phyloP scores from a whole-genome alignment of 2,329 filamentous ascomycete species.

The Moelleriella libera region DNA sequence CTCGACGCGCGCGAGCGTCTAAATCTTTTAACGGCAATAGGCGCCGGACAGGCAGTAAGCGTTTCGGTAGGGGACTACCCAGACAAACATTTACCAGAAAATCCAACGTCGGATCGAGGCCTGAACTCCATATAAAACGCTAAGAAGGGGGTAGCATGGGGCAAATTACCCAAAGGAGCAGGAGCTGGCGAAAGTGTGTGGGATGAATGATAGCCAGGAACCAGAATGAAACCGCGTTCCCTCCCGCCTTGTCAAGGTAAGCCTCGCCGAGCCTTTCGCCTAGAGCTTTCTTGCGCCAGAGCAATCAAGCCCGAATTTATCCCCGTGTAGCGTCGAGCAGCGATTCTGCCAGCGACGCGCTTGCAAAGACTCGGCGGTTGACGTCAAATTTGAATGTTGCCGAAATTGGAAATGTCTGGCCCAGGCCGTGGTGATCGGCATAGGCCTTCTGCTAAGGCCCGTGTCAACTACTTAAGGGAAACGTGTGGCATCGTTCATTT shows the following conservation, averaged over 20 bases:
- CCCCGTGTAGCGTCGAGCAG: no score
- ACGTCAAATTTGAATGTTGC: not conserved
- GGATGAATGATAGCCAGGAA: not conserved
- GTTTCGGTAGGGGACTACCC: no score
- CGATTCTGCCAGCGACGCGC: no score
- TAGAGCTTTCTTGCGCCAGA: not conserved
- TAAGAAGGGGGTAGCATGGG: not conserved
- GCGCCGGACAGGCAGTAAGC: no score
- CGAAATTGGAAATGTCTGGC: not conserved
- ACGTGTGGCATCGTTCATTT: no score
- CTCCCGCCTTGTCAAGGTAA: constrained; percentile 1
- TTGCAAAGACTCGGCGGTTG: not conserved
- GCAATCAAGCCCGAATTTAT: no score
- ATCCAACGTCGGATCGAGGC: no score
- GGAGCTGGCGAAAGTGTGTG: not conserved
- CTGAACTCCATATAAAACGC: no score
- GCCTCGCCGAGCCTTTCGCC: constrained; percentile 2
- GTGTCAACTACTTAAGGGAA: not conserved
- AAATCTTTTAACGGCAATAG: no score
- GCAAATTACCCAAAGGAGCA: constrained; percentile 1
- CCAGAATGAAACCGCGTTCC: not conserved
- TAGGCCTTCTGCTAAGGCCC: not conserved
- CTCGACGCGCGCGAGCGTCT: no score
- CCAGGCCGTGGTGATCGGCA: not conserved
- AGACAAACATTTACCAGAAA: no score